Evolutionary conservation across 257 asterid species (phyloP), one percentile per base, ranked within the genome.

Genomic region (Ocimum tenuiflorum): DNA sequence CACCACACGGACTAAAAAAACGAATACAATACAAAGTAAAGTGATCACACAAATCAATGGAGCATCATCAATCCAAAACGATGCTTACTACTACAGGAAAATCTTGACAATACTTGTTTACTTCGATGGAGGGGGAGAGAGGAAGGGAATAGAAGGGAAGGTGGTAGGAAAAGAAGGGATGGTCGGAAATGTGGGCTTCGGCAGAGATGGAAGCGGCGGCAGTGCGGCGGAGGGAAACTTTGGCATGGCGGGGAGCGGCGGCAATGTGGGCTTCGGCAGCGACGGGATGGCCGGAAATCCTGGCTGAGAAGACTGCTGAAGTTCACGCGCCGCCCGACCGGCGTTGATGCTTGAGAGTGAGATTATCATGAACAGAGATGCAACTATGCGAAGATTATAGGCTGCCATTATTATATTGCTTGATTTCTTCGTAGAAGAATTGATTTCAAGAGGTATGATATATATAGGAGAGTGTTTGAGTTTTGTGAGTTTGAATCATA

Each of bases 321-420:
- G 75, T 73, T 49, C 49, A 67, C 77, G 77, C 0, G 79, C 77
- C 0, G 77, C 81, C 36, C 12, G 2, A 48, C 51, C 56, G 9
- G 11, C n/a, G 2, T 60, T 58, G 50, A 73, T 39, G 67, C 45
- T 55, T 18, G 79, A 65, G 29, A 76, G 29, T 33, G 79, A 42
- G 48, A 60, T 13, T 12, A 22, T 29, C 65, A 68, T 35, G 19
- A 63, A 38, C 7, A 78, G 22, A 23, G 73, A 71, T 49, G 75
- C 31, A 45, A 50, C 4, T 0, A 75, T 42, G 35, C 64, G 49
- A 9, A 31, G 39, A 20, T 14, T 66, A 15, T 22, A 52, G 75
- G 42, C 7, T 41, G 80, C 83, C 80, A 78, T 78, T 74, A n/a
- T n/a, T n/a, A n/a, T n/a, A n/a, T n/a, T 27, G 31, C 31, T 1